Percentiles rank a stretch among this genome's conserved stretches.
Evolutionary conservation across 805 yeast species (phyloP).

Genomic region (Candida anglica): DNA sequence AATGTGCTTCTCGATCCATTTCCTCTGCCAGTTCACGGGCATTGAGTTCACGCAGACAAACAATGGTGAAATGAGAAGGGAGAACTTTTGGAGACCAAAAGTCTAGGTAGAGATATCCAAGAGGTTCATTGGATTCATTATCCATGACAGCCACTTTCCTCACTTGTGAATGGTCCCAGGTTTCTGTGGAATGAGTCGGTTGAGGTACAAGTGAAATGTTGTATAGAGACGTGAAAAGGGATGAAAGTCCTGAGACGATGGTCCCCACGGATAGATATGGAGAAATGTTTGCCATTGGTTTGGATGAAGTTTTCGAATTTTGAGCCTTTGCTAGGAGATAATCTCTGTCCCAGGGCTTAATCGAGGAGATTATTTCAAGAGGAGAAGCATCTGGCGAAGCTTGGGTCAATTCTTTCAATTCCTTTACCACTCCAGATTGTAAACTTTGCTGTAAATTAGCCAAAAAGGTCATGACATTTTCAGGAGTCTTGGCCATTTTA

Average conservation of each 20-base stretch:
- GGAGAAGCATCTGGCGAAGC: slow-evolving; percentile 13
- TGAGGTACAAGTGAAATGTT: slow-evolving; percentile 74
- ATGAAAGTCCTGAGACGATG: slow-evolving; percentile 77
- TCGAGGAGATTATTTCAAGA: background rate
- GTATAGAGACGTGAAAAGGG: slow-evolving; percentile 65
- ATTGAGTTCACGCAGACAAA: slow-evolving; percentile 82
- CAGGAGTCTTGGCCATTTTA: slow-evolving; percentile 84
- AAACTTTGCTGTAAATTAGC: slow-evolving; percentile 50
- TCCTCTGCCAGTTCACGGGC: slow-evolving; percentile 44
- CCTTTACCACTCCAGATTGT: slow-evolving; percentile 52
- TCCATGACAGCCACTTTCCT: slow-evolving; percentile 75
- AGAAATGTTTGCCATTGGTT: slow-evolving; percentile 37
- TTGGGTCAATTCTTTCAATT: slow-evolving; percentile 47
- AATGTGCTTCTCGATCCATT: slow-evolving; percentile 24
- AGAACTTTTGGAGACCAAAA: slow-evolving; percentile 73
- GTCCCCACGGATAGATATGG: slow-evolving; percentile 81
- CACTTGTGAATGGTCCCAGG: slow-evolving; percentile 79
- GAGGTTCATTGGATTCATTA: slow-evolving; percentile 44
- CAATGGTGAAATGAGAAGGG: slow-evolving; percentile 95
- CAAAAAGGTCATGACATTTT: slow-evolving; percentile 69
- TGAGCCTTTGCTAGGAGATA: slow-evolving; percentile 35
- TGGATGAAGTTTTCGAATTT: slow-evolving; percentile 11
- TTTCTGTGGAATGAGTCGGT: slow-evolving; percentile 63
- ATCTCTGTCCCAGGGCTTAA: slow-evolving; percentile 87
- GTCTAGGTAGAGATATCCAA: slow-evolving; percentile 86